These are phyloP conservation scores for Blastobotrys apis DNA, from an alignment of 1,139 yeast species.

Conservation along the genomic window DNA sequence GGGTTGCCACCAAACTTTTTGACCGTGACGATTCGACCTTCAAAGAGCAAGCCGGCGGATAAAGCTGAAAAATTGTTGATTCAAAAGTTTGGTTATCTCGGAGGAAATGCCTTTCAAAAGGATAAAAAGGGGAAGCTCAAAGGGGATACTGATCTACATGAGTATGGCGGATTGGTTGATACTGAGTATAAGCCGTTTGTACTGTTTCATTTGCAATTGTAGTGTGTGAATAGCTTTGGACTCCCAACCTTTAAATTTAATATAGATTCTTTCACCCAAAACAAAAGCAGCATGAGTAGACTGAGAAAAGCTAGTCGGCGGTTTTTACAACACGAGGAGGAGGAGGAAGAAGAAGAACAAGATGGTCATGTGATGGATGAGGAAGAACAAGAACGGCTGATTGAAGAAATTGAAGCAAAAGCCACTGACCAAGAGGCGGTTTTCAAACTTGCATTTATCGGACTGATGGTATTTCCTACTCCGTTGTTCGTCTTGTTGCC, in stretches of 20 bases:
- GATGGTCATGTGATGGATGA: constrained; percentile 9
- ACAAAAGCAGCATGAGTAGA: no score
- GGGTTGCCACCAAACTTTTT: constrained; percentile 94
- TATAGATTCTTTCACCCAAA: no score
- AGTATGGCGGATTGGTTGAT: constrained; percentile 88
- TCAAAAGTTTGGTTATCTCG: constrained; percentile 77
- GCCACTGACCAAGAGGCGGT: constrained; percentile 25
- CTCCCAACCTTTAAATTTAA: no score
- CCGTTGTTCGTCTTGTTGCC: constrained; percentile 32
- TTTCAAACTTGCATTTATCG: constrained; percentile 26
- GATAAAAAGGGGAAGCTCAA: constrained; percentile 63
- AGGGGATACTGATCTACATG: constrained; percentile 62
- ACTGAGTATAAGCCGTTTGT: constrained; percentile 96
- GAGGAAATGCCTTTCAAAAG: constrained; percentile 75
- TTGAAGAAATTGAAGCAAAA: constrained; percentile 26
- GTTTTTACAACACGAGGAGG: constrained; percentile 16
- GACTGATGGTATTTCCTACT: constrained; percentile 32
- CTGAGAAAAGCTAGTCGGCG: constrained; percentile 26
- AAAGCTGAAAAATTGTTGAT: constrained; percentile 66
- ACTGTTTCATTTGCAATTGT: constrained; percentile 53
- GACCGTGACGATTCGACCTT: constrained; percentile 49
- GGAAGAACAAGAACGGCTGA: constrained; percentile 31
- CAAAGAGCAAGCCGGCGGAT: constrained; percentile 35
- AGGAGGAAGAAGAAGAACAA: constrained; percentile 1
- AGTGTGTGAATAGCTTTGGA: background rate